phyloP scores from a whole-genome alignment of 371 early-diverging fungal species.

The Apophysomyces ossiformis region DNA sequence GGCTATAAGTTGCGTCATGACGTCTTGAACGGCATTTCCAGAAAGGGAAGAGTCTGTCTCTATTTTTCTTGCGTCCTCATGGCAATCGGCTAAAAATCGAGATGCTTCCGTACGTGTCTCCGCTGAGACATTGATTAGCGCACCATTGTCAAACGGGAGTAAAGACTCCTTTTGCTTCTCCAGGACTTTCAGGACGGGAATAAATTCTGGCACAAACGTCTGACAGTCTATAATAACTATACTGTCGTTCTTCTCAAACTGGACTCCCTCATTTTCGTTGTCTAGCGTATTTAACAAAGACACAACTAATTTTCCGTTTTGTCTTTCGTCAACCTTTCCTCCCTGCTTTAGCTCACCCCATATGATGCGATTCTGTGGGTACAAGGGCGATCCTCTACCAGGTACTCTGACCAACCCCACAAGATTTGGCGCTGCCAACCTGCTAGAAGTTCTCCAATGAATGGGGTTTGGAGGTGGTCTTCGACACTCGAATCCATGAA shows the following conservation, averaged over 20 bases:
- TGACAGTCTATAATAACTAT: slow-evolving; percentile 2
- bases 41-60: background rate
- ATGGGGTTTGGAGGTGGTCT: background rate
- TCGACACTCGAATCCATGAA: background rate
- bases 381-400: background rate
- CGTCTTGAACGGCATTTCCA: background rate
- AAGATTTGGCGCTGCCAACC: background rate
- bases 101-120: background rate
- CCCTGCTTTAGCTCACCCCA: slow-evolving; percentile 5
- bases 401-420: background rate
- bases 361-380: background rate
- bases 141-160: slow-evolving; percentile 4
- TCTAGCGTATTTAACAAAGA: background rate
- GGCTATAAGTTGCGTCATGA: background rate
- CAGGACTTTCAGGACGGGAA: background rate
- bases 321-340: background rate
- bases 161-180: background rate
- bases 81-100: background rate
- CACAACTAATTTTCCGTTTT: background rate
- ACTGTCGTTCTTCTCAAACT: slow-evolving; percentile 5
- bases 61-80: background rate
- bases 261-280: background rate
- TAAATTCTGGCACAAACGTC: slow-evolving; percentile 3
- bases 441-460: slow-evolving; percentile 8
- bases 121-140: background rate